A percentile compares a stretch with the other conserved stretches of the same genome.
Evolutionary conservation across 257 asterid genomes (phyloP).

Genomic region (Haberlea rhodopensis): DNA sequence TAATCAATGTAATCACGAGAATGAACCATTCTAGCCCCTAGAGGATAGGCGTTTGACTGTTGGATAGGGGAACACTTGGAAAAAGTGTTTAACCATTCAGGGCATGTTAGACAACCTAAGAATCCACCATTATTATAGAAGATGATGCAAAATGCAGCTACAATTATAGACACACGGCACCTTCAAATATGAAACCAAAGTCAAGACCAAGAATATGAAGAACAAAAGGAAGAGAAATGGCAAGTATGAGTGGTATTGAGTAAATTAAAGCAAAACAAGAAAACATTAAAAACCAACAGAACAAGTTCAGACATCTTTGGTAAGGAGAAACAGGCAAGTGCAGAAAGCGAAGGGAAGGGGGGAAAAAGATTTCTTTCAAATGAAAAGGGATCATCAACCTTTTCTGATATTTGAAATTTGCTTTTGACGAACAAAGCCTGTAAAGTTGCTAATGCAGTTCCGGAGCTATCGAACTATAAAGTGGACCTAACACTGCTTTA

Average conservation of each 20-base stretch:
- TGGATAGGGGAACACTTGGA: too few relatives aligned
- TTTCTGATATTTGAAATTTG: constrained; percentile 28
- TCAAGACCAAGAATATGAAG: constrained; percentile 6
- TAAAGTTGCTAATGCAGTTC: constrained; percentile 24
- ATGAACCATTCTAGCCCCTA: constrained; percentile 20
- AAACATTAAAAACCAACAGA: constrained; percentile 6
- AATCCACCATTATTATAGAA: constrained; percentile 27
- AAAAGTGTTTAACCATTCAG: constrained; percentile 27
- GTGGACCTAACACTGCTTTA: constrained; percentile 10
- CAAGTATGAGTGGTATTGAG: not conserved
- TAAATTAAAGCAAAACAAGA: constrained; percentile 10
- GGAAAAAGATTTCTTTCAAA: constrained; percentile 15
- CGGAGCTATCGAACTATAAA: constrained; percentile 2
- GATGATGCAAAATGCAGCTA: constrained; percentile 18
- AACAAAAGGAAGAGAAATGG: not conserved
- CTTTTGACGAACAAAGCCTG: constrained; percentile 28
- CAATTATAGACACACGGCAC: not conserved
- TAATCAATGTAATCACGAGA: constrained; percentile 41
- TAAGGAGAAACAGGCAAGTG: constrained; percentile 21
- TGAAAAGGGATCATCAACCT: constrained; percentile 14
- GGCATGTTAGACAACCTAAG: constrained; percentile 35
- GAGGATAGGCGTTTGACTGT: too few relatives aligned
- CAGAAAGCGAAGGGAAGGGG: constrained; percentile 18
- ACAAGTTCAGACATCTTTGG: constrained; percentile 22
- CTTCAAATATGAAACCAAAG: constrained; percentile 5